phyloP scores from a whole-genome alignment of 2,329 filamentous ascomycete species.

The Arthrobotrys sinensis region DNA sequence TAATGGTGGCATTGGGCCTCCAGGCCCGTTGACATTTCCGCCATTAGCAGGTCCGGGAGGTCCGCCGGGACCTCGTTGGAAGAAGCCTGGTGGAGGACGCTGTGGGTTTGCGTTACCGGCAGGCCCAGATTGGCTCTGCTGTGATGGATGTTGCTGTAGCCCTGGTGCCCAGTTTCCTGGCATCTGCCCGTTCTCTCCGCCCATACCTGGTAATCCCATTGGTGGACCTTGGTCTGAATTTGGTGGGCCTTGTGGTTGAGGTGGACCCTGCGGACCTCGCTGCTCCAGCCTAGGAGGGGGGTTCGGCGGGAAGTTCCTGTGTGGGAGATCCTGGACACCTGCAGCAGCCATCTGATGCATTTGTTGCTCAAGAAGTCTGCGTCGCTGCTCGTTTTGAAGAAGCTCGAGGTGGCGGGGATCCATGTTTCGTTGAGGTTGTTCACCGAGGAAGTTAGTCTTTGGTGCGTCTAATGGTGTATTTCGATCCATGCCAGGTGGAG shows the following conservation, averaged over 20 bases:
- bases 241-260: conserved; percentile 47
- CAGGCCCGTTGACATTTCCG: conserved; percentile 52
- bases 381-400: conserved; percentile 55
- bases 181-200: conserved; percentile 53
- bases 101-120: conserved; percentile 48
- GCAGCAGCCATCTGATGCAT: conserved; percentile 50
- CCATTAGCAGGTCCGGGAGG: conserved; percentile 55
- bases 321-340: conserved; percentile 39
- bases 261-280: conserved; percentile 46
- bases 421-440: conserved; percentile 48
- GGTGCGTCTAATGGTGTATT: conserved; percentile 41
- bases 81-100: conserved; percentile 57
- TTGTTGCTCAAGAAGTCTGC: conserved; percentile 43
- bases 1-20: conserved; percentile 55
- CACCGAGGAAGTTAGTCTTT: conserved; percentile 33
- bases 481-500: conserved; percentile 55
- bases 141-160: conserved; percentile 46
- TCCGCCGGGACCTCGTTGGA: conserved; percentile 49
- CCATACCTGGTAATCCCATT: conserved; percentile 56
- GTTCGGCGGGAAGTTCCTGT: conserved; percentile 53
- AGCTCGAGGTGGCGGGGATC: conserved; percentile 57
- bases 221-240: conserved; percentile 55
- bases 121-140: conserved; percentile 42
- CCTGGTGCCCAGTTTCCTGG: conserved; percentile 52
- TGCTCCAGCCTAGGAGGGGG: conserved; percentile 55